phyloP scores from a whole-genome alignment of 139 green algal genomes.

The Micractinium conductrix region DNA sequence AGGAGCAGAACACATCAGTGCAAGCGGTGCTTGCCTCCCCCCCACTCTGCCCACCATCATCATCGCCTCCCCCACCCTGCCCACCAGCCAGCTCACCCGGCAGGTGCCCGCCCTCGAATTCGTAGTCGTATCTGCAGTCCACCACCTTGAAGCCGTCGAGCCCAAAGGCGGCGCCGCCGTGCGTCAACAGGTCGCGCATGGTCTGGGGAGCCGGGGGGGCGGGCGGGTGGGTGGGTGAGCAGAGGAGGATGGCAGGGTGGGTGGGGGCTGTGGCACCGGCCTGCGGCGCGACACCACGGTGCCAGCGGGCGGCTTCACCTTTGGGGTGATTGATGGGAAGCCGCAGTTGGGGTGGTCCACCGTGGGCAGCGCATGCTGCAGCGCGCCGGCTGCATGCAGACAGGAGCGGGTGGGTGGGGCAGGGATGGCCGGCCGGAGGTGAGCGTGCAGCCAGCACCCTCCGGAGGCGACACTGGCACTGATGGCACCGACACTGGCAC shows the following conservation, averaged over 20 bases:
- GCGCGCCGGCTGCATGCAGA: neutral
- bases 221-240: neutral
- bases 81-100: neutral
- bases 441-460: no score
- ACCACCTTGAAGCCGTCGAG: conserved; percentile 4
- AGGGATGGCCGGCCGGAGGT: no score
- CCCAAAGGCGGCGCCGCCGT: conserved; percentile 17
- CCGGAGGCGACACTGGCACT: neutral
- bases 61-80: no score
- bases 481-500: neutral
- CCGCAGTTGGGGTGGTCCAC: conserved; percentile 16
- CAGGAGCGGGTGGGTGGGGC: neutral
- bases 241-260: neutral
- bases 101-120: conserved; percentile 5
- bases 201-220: neutral
- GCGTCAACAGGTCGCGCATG: conserved; percentile 23
- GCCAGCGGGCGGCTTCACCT: neutral
- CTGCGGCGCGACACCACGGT: no score
- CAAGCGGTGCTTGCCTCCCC: no score
- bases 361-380: conserved; percentile 18
- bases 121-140: conserved; percentile 29
- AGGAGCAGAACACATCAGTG: no score
- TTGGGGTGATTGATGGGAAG: conserved; percentile 5
- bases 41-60: no score
- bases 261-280: no score